Percentiles rank a stretch among this genome's conserved stretches.
These are phyloP conservation scores for Aspergillus vadensis DNA, from an alignment of 2,329 filamentous ascomycete species.

Conservation along the genomic window DNA sequence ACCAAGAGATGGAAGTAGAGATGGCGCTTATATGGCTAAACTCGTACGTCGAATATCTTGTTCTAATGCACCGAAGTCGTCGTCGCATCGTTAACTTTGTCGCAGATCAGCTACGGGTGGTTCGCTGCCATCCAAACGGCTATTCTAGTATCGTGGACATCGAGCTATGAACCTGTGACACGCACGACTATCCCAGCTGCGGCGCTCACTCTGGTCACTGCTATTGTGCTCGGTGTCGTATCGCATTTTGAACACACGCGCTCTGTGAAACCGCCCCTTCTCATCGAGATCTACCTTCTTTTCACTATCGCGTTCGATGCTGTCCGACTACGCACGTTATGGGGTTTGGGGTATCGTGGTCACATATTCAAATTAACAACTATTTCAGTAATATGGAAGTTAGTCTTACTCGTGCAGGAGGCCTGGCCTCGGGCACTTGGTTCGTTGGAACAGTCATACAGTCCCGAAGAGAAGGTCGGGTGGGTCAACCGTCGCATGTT, in stretches of 20 bases:
- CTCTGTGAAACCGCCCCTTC: background rate
- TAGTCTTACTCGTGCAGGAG: background rate
- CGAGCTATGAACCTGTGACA: background rate
- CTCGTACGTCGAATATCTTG: background rate
- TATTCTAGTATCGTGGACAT: background rate
- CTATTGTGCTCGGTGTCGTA: background rate
- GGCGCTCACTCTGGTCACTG: background rate
- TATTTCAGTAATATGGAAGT: background rate
- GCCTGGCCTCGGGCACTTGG: background rate
- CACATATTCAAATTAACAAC: background rate
- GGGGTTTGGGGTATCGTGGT: background rate
- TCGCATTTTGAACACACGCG: conserved; percentile 1
- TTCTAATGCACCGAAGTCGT: no score
- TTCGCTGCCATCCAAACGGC: background rate
- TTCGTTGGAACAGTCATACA: background rate
- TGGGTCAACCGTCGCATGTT: background rate
- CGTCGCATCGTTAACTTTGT: background rate
- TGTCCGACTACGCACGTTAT: background rate
- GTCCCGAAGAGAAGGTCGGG: background rate
- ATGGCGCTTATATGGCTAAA: background rate
- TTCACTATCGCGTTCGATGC: background rate
- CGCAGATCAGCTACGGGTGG: background rate
- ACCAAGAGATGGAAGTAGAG: background rate
- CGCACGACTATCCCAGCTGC: background rate
- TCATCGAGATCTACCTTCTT: background rate